These are phyloP conservation scores for Mrakia hoshinonis DNA, from an alignment of 768 basidiomycete species.

Conservation along the genomic window DNA sequence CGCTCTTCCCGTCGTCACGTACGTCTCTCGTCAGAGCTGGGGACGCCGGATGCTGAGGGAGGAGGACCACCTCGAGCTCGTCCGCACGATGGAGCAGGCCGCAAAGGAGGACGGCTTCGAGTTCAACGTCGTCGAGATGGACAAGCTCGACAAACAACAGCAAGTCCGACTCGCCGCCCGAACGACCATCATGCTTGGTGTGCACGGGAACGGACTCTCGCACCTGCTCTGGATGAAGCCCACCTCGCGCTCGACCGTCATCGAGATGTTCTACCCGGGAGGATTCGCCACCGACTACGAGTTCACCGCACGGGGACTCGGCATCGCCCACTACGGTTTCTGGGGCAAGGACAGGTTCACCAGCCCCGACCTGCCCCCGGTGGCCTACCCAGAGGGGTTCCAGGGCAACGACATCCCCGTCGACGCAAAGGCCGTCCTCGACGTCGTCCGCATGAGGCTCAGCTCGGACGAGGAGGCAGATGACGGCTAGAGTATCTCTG, in stretches of 20 bases:
- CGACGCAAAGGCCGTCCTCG: constrained; percentile 54
- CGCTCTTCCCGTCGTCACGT: constrained; percentile 69
- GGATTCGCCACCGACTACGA: constrained; percentile 54
- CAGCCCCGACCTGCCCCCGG: constrained; percentile 59
- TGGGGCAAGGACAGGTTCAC: constrained; percentile 75
- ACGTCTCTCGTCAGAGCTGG: constrained; percentile 83
- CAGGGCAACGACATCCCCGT: constrained; percentile 83
- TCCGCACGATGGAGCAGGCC: constrained; percentile 61
- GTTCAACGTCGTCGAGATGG: constrained; percentile 45
- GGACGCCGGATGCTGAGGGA: constrained; percentile 68
- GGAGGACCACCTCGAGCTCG: constrained; percentile 69
- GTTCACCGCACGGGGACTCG: constrained; percentile 37
- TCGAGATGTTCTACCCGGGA: constrained; percentile 79
- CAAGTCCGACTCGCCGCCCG: constrained; percentile 72
- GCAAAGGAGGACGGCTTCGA: constrained; percentile 59
- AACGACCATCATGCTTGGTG: constrained; percentile 59
- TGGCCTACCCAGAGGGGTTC: constrained; percentile 77
- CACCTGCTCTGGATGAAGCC: constrained; percentile 88
- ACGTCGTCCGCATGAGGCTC: constrained; percentile 16
- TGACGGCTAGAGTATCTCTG: not conserved
- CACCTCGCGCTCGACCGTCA: constrained; percentile 68
- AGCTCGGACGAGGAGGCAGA: constrained; percentile 27
- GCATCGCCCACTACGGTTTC: constrained; percentile 71
- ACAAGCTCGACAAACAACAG: constrained; percentile 62
- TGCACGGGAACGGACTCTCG: constrained; percentile 68